phyloP scores from a whole-genome alignment of 257 asterid species.

The Ligustrum vulgare region DNA sequence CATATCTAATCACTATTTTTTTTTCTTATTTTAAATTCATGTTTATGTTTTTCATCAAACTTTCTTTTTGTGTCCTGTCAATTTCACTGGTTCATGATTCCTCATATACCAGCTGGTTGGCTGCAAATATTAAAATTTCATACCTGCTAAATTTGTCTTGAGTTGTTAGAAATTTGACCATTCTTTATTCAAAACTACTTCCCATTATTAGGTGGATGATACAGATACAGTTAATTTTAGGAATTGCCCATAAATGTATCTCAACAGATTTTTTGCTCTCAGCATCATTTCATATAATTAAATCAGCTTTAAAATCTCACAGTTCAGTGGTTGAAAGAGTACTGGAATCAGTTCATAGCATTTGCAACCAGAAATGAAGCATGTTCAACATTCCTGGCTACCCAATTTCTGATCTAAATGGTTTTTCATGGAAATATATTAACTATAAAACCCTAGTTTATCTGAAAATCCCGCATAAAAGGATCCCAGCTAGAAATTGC shows the following conservation, averaged over 20 bases:
- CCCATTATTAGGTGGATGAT: constrained; percentile 25
- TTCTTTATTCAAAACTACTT: constrained; percentile 30
- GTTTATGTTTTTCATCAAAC: not conserved
- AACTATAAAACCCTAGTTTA: not conserved
- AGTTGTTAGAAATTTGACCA: constrained; percentile 23
- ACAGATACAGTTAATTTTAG: constrained; percentile 26
- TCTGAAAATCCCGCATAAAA: not conserved
- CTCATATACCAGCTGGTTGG: not conserved
- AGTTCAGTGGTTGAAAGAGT: constrained; percentile 21
- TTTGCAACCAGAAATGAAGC: constrained; percentile 2
- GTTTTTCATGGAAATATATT: not conserved
- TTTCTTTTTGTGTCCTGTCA: not conserved
- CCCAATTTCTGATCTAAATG: not conserved
- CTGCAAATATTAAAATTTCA: not conserved
- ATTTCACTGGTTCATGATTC: not conserved
- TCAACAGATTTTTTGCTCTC: constrained; percentile 15
- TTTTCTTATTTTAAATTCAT: no score
- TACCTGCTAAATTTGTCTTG: constrained; percentile 12
- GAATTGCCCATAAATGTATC: constrained; percentile 26
- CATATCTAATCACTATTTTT: not conserved
- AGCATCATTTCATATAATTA: not conserved
- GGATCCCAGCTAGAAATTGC: not conserved
- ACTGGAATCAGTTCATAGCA: constrained; percentile 16
- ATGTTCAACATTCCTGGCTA: not conserved
- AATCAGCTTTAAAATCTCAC: constrained; percentile 19